Percentiles rank a stretch among this genome's conserved stretches.
Conservation (phyloP, 768 basidiomycete species). For the Pholiota conissans region DNA sequence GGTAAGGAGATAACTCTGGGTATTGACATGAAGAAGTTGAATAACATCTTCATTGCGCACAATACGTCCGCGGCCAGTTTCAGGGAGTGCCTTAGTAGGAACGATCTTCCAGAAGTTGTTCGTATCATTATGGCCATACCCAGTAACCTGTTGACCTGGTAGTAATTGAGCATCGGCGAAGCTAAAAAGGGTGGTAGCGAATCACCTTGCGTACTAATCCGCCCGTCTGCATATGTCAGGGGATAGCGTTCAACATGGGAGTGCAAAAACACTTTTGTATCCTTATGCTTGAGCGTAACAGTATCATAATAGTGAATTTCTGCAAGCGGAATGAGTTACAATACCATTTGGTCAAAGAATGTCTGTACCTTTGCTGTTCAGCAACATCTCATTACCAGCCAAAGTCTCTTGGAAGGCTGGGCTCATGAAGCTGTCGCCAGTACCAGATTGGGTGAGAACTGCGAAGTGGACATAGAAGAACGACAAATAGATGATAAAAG, state of each 20-base stretch:
- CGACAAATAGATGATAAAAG: constrained; percentile 86
- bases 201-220: constrained; percentile 88
- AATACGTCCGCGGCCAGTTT: constrained; percentile 88
- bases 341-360: no score
- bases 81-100: constrained; percentile 93
- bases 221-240: constrained; percentile 91
- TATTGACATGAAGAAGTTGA: constrained; percentile 86
- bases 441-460: constrained; percentile 83
- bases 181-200: neutral
- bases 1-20: constrained; percentile 80
- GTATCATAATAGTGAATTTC: constrained; percentile 94
- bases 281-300: constrained; percentile 85
- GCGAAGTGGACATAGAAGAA: constrained; percentile 97
- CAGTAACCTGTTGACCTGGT: constrained; percentile 92
- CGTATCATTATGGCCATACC: constrained; percentile 89
- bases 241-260: constrained; percentile 93
- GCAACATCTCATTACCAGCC: constrained; percentile 84
- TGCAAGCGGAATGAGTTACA: constrained; percentile 32
- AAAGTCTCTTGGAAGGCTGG: constrained; percentile 98
- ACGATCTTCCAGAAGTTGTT: constrained; percentile 97
- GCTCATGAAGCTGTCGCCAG: constrained; percentile 97
- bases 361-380: constrained; percentile 84
- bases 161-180: neutral
- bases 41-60: constrained; percentile 89
- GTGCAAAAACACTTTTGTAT: constrained; percentile 91